phyloP scores from a whole-genome alignment of 2,329 filamentous ascomycete species.

The Penicillium olsonii region DNA sequence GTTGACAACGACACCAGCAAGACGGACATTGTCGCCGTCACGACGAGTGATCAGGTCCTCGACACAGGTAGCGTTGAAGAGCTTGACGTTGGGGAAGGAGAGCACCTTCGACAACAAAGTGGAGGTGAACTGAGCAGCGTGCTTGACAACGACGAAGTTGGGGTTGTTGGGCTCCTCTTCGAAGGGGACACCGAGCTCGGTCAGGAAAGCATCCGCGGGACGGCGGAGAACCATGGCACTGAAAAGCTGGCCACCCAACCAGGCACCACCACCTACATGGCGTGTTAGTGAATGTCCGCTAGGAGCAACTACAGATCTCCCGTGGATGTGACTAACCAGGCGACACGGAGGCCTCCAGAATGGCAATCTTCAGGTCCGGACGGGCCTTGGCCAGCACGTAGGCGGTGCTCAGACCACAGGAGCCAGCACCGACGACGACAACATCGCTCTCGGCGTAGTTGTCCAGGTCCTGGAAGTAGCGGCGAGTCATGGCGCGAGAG shows the following conservation, averaged over 20 bases:
- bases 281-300: constrained; percentile 8
- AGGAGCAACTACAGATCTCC: not conserved
- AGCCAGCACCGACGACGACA: constrained; percentile 89
- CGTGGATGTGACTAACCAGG: constrained; percentile 52
- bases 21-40: constrained; percentile 59
- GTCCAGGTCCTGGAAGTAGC: constrained; percentile 90
- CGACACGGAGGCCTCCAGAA: constrained; percentile 83
- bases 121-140: constrained; percentile 87
- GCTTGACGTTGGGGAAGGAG: constrained; percentile 85
- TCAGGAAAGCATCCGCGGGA: constrained; percentile 81
- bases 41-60: constrained; percentile 89
- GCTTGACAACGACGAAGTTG: constrained; percentile 88
- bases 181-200: constrained; percentile 77
- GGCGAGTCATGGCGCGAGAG: constrained; percentile 87
- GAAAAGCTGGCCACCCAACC: constrained; percentile 93
- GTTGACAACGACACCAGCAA: constrained; percentile 91
- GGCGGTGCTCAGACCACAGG: constrained; percentile 80
- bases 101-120: constrained; percentile 83
- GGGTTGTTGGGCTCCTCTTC: constrained; percentile 88
- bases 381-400: constrained; percentile 81
- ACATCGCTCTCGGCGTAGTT: constrained; percentile 89
- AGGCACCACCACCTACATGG: constrained; percentile 72
- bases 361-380: constrained; percentile 87
- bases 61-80: constrained; percentile 92
- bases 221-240: constrained; percentile 94